These are phyloP conservation scores for Solanum paucissectum DNA, from an alignment of 257 asterid species.

Conservation along the genomic window DNA sequence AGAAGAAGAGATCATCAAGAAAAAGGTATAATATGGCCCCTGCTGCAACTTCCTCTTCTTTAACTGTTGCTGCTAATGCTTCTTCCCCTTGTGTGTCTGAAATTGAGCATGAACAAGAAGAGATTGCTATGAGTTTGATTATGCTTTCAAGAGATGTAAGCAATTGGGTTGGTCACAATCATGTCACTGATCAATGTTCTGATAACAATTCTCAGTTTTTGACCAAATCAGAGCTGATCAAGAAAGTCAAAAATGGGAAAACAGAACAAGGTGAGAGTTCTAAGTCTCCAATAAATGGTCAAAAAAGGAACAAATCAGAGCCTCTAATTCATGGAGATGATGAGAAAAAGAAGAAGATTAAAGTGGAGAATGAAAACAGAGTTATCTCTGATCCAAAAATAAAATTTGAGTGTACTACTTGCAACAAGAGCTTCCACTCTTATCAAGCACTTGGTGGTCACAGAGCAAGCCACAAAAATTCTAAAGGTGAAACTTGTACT, in stretches of 20 bases:
- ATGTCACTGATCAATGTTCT: constrained; percentile 27
- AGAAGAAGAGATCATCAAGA: constrained; percentile 55
- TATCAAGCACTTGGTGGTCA: constrained; percentile 95
- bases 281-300: not conserved
- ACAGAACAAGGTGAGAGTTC: constrained; percentile 6
- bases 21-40: constrained; percentile 14
- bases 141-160: constrained; percentile 56
- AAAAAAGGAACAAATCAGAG: constrained; percentile 5
- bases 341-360: not conserved
- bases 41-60: constrained; percentile 32
- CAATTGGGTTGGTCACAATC: constrained; percentile 16
- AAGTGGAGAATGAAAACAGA: not conserved
- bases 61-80: constrained; percentile 16
- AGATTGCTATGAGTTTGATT: constrained; percentile 78
- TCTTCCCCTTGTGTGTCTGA: constrained; percentile 23
- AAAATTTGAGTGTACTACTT: constrained; percentile 53
- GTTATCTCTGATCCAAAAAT: not conserved
- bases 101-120: constrained; percentile 53
- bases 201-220: constrained; percentile 10
- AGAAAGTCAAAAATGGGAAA: constrained; percentile 8
- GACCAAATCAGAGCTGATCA: constrained; percentile 9
- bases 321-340: not conserved
- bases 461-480: constrained; percentile 76
- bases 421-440: constrained; percentile 58
- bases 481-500: not conserved